Conservation (phyloP, 352 stramenopile species). For the Pythium sukuiense region DNA sequence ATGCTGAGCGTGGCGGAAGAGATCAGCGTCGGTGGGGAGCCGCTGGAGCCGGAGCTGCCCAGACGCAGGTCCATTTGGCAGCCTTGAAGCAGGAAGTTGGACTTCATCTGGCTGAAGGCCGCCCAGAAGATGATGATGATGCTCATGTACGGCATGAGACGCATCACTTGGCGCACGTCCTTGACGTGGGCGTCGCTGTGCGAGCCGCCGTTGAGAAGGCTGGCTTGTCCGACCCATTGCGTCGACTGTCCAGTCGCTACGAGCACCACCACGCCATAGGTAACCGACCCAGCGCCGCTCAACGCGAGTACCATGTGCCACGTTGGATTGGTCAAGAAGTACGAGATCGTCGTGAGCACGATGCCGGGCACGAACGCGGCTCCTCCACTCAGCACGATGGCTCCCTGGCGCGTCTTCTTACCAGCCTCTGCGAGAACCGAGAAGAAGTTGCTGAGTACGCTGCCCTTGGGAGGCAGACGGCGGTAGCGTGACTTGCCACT, state of each 20-base stretch:
- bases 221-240: conserved; percentile 54
- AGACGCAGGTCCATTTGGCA: conserved; percentile 91
- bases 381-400: conserved; percentile 70
- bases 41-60: conserved; percentile 39
- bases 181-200: conserved; percentile 61
- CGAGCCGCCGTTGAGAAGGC: conserved; percentile 46
- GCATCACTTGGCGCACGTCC: conserved; percentile 73
- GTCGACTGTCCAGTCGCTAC: conserved; percentile 61
- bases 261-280: conserved; percentile 73
- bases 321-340: conserved; percentile 64
- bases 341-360: conserved; percentile 76
- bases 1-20: conserved; percentile 89
- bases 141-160: conserved; percentile 76
- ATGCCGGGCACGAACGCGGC: conserved; percentile 76
- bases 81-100: conserved; percentile 85
- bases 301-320: conserved; percentile 68
- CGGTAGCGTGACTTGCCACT: conserved; percentile 59
- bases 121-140: conserved; percentile 88
- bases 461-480: conserved; percentile 73
- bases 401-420: conserved; percentile 35
- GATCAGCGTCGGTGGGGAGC: conserved; percentile 57
- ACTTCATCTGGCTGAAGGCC: conserved; percentile 80
- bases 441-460: conserved; percentile 72
- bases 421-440: conserved; percentile 67
- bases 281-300: conserved; percentile 44